Percentiles rank a stretch among this genome's conserved stretches.
Conservation (phyloP, 2,329 filamentous ascomycete species). For the Cordyceps javanica region DNA sequence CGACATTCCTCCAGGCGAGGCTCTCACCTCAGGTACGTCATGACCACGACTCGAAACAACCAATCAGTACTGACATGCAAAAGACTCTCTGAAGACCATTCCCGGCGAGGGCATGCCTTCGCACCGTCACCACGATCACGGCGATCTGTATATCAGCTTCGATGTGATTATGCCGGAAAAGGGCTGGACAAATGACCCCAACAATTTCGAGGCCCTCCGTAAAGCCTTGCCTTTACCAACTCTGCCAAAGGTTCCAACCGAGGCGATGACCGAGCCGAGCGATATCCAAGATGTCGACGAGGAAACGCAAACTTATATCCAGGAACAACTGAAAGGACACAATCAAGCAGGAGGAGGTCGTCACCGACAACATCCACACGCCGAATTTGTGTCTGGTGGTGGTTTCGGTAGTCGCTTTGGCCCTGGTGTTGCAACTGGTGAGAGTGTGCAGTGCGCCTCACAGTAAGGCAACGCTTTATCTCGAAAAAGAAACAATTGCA, state of each 20-base stretch:
- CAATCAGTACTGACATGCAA: conserved; percentile 18
- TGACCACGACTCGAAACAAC: neutral
- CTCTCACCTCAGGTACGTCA: conserved; percentile 79
- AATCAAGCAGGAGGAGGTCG: conserved; percentile 33
- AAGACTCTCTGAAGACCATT: conserved; percentile 88
- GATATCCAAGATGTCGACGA: conserved; percentile 80
- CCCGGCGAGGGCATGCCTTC: conserved; percentile 98
- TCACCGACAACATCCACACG: neutral
- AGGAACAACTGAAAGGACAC: conserved; percentile 59
- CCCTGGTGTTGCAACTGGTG: conserved; percentile 63
- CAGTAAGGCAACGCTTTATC: conserved; percentile 52
- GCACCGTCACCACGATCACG: conserved; percentile 86
- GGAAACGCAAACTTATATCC: conserved; percentile 41
- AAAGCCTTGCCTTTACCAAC: conserved; percentile 70
- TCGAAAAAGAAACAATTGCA: neutral
- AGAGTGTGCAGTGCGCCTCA: conserved; percentile 77
- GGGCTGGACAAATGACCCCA: conserved; percentile 58
- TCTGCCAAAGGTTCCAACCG: conserved; percentile 58
- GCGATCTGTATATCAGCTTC: conserved; percentile 97
- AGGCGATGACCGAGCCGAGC: conserved; percentile 88
- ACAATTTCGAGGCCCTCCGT: conserved; percentile 73
- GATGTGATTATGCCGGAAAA: conserved; percentile 93
- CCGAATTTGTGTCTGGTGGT: conserved; percentile 46
- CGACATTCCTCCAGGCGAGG: conserved; percentile 88
- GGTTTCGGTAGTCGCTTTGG: conserved; percentile 57